Percentiles rank a stretch among this genome's conserved stretches.
Evolutionary conservation across 2,329 filamentous ascomycete genomes (phyloP).

Genomic region (Arachnopeziza araneosa): DNA sequence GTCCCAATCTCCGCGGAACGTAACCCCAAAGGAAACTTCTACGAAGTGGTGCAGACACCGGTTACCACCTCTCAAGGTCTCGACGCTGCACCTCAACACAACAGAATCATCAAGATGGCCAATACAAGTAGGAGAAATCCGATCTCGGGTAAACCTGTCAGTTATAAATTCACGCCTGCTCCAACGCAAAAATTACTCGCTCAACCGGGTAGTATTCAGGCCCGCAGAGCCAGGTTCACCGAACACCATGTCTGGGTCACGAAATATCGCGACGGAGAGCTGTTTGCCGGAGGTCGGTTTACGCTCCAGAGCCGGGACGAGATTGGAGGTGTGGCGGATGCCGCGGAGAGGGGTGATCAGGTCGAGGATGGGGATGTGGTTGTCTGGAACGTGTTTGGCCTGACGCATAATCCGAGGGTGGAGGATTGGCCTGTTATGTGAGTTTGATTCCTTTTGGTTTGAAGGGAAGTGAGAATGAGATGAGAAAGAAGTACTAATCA

Average conservation of each 20-base stretch:
- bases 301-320: conserved; percentile 29
- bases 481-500: not conserved
- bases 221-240: conserved; percentile 85
- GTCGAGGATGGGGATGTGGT: conserved; percentile 85
- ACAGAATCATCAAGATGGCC: conserved; percentile 79
- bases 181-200: conserved; percentile 77
- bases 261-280: conserved; percentile 57
- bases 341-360: conserved; percentile 76
- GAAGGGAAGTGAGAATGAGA: not conserved
- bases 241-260: conserved; percentile 85
- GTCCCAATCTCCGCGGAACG: conserved; percentile 38
- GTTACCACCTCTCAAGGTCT: conserved; percentile 37
- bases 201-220: conserved; percentile 75
- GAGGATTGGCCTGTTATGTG: conserved; percentile 87
- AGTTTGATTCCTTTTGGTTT: conserved; percentile 6
- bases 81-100: conserved; percentile 40
- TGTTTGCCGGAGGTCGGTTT: conserved; percentile 30
- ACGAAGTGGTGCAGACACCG: conserved; percentile 40
- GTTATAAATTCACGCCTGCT: conserved; percentile 82
- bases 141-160: conserved; percentile 74
- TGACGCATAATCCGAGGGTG: conserved; percentile 81
- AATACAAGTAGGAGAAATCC: conserved; percentile 77
- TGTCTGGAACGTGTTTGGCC: conserved; percentile 86
- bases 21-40: conserved; percentile 50
- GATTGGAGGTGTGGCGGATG: conserved; percentile 47